phyloP scores from a whole-genome alignment of 306 rosid species.

The Oemleria cerasiformis region DNA sequence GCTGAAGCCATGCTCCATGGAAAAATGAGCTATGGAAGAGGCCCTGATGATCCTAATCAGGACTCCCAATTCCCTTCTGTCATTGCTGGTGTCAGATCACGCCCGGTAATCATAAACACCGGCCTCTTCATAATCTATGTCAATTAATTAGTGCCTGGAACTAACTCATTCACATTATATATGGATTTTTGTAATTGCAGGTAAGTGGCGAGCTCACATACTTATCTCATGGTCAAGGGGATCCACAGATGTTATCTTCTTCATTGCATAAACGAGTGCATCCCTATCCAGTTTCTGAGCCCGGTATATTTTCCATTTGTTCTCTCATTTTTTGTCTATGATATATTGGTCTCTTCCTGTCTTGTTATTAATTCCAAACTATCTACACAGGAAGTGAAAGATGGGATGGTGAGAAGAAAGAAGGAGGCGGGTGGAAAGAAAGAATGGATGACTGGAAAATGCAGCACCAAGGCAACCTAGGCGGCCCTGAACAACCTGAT shows the following conservation, averaged over 20 bases:
- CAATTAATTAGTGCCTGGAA: too few species aligned
- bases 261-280: constrained; percentile 76
- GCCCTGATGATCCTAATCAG: constrained; percentile 48
- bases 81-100: constrained; percentile 36
- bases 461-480: constrained; percentile 66
- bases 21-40: constrained; percentile 62
- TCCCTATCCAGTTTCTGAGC: constrained; percentile 66
- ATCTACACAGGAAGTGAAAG: constrained; percentile 55
- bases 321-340: neutral
- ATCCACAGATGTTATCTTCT: constrained; percentile 51
- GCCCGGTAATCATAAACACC: constrained; percentile 20
- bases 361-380: neutral
- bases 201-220: constrained; percentile 59
- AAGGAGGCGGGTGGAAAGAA: constrained; percentile 59
- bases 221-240: constrained; percentile 50
- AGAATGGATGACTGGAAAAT: constrained; percentile 81
- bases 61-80: constrained; percentile 50
- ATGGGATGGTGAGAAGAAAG: constrained; percentile 57
- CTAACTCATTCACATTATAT: neutral
- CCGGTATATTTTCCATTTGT: constrained; percentile 31
- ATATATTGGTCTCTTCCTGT: neutral
- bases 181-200: constrained; percentile 32
- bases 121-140: neutral
- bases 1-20: constrained; percentile 95
- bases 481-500: constrained; percentile 59